Conservation (phyloP, 352 stramenopile species). For the Phytophthora citricola region DNA sequence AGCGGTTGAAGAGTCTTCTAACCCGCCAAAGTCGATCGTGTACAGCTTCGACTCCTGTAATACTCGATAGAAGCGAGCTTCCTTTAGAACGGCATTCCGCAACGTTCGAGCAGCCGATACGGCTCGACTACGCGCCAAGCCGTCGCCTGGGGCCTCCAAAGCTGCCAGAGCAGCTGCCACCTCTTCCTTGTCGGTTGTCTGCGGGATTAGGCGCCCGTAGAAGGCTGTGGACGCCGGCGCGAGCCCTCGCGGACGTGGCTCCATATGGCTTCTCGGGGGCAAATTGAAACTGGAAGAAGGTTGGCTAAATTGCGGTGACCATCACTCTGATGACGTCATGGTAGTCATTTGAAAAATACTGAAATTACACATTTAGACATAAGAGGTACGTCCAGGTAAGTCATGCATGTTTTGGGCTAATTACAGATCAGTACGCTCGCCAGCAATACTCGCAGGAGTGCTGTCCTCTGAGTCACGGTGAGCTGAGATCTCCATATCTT, state of each 20-base stretch:
- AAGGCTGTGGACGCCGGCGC: constrained; percentile 25
- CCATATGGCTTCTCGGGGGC: constrained; percentile 22
- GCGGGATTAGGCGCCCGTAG: constrained; percentile 53
- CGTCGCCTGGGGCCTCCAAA: constrained; percentile 13
- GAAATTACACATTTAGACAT: background rate
- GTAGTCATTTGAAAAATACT: background rate
- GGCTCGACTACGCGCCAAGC: background rate
- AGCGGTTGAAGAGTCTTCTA: background rate
- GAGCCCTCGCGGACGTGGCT: constrained; percentile 16
- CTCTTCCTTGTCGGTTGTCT: constrained; percentile 37
- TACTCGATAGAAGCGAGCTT: constrained; percentile 75
- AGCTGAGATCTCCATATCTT: constrained; percentile 81
- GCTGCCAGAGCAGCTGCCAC: constrained; percentile 28
- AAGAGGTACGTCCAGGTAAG: background rate
- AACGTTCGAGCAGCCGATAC: constrained; percentile 29
- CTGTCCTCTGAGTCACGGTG: constrained; percentile 14
- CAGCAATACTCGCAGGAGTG: constrained; percentile 13
- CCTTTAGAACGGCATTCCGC: constrained; percentile 49
- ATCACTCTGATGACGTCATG: background rate
- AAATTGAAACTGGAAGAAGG: constrained; percentile 22
- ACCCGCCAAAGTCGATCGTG: constrained; percentile 57
- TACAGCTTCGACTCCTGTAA: constrained; percentile 71
- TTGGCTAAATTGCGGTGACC: constrained; percentile 8
- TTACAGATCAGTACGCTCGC: constrained; percentile 74
- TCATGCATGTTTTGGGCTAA: constrained; percentile 10